Percentiles rank a stretch among this genome's conserved stretches.
Conservation (phyloP, 73 alveolate species). For the Paramecium pentaurelia region DNA sequence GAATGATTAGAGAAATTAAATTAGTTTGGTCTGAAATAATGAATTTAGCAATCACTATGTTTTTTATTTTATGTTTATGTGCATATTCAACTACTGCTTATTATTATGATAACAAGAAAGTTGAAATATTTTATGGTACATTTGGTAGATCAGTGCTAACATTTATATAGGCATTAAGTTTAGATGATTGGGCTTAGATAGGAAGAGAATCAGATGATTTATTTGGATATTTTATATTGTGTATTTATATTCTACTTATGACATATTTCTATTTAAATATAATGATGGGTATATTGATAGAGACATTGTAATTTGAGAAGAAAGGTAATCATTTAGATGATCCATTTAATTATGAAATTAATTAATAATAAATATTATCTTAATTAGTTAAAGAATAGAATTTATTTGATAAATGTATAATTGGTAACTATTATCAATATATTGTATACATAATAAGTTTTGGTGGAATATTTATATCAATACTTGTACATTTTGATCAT, state of each 20-base stretch:
- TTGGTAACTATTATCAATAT: neutral
- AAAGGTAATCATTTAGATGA: neutral
- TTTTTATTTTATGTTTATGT: neutral
- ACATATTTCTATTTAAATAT: slow-evolving; percentile 36
- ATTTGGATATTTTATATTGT: slow-evolving; percentile 4
- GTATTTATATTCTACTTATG: slow-evolving; percentile 21
- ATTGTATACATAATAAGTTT: neutral
- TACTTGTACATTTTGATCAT: neutral
- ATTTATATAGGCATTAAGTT: slow-evolving; percentile 9
- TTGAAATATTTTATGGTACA: neutral
- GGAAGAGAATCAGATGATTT: slow-evolving; percentile 38
- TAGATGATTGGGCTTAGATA: slow-evolving; percentile 47
- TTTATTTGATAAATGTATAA: slow-evolving; percentile 16
- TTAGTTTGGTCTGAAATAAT: slow-evolving; percentile 14
- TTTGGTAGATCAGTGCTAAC: slow-evolving; percentile 13
- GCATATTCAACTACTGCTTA: slow-evolving; percentile 18
- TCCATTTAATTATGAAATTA: neutral
- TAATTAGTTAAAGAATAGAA: neutral
- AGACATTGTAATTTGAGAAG: neutral
- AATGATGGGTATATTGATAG: slow-evolving; percentile 39
- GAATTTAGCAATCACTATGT: neutral
- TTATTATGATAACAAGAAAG: neutral
- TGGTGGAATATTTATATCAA: neutral
- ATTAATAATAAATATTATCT: neutral
- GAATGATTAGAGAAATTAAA: neutral